Percentiles rank a stretch among this genome's conserved stretches.
Evolutionary conservation across 2,329 filamentous ascomycete genomes (phyloP).

Genomic region (Purpureocillium lavendulum): DNA sequence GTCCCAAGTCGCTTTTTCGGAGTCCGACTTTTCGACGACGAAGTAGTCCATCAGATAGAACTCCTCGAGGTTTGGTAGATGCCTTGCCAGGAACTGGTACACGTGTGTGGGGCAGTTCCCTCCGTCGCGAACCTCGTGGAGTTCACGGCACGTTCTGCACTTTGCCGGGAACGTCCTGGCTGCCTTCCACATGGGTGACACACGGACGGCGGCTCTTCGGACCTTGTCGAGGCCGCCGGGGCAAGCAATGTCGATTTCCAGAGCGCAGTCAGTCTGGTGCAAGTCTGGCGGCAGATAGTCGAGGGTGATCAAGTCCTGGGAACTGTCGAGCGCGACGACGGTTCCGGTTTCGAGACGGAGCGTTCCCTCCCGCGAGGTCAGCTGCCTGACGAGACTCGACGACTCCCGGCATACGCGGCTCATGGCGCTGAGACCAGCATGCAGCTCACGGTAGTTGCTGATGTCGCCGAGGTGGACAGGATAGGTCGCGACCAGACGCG

Average conservation of each 20-base stretch:
- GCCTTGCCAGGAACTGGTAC: conserved; percentile 33
- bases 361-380: conserved; percentile 12
- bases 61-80: conserved; percentile 30
- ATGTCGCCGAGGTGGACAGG: background rate
- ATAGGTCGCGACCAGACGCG: background rate
- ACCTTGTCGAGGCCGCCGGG: conserved; percentile 21
- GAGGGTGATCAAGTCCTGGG: conserved; percentile 22
- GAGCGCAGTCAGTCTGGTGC: conserved; percentile 16
- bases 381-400: conserved; percentile 9
- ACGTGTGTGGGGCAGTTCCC: conserved; percentile 28
- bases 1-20: background rate
- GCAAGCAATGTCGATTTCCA: conserved; percentile 18
- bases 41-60: conserved; percentile 38
- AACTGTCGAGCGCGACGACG: conserved; percentile 19
- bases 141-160: conserved; percentile 25
- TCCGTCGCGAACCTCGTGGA: conserved; percentile 16
- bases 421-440: conserved; percentile 17
- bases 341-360: conserved; percentile 17
- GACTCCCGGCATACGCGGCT: conserved; percentile 19
- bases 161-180: conserved; percentile 10
- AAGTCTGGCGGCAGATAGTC: conserved; percentile 23
- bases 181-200: conserved; percentile 32
- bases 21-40: conserved; percentile 20
- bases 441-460: conserved; percentile 14
- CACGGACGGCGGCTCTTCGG: conserved; percentile 31